A percentile compares a stretch with the other conserved stretches of the same genome.
Evolutionary conservation across 805 yeast genomes (phyloP).

Genomic region (Candida palmyrensis): DNA sequence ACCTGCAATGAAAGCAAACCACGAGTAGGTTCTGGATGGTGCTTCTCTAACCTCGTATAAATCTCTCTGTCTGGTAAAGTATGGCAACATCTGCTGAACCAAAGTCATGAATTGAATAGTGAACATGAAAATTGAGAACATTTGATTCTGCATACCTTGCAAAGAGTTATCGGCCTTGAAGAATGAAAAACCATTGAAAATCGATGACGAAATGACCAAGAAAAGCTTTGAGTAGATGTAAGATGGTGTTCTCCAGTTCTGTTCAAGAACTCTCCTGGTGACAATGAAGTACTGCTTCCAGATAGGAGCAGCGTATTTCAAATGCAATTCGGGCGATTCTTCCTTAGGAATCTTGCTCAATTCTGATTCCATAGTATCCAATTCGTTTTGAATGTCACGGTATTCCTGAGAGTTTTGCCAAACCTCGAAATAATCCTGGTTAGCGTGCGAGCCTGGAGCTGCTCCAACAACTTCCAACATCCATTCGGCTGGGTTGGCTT

Average conservation of each 20-base stretch:
- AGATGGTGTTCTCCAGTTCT: slow-evolving; percentile 53
- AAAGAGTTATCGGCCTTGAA: slow-evolving; percentile 55
- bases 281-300: slow-evolving; percentile 23
- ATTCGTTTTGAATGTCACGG: slow-evolving; percentile 51
- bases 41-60: slow-evolving; percentile 43
- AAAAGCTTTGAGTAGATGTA: slow-evolving; percentile 60
- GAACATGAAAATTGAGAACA: slow-evolving; percentile 46
- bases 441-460: slow-evolving; percentile 73
- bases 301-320: slow-evolving; percentile 23
- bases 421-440: slow-evolving; percentile 67
- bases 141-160: slow-evolving; percentile 63
- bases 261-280: slow-evolving; percentile 20
- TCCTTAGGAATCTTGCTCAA: slow-evolving; percentile 26
- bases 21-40: slow-evolving; percentile 39
- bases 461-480: slow-evolving; percentile 85
- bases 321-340: slow-evolving; percentile 19
- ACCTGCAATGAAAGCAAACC: slow-evolving; percentile 37
- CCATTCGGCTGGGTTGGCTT: slow-evolving; percentile 60
- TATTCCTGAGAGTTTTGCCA: slow-evolving; percentile 72
- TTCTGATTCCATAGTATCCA: slow-evolving; percentile 61
- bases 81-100: slow-evolving; percentile 36
- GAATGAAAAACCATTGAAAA: slow-evolving; percentile 70
- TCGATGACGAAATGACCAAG: slow-evolving; percentile 49
- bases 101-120: slow-evolving; percentile 35
- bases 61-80: slow-evolving; percentile 41